Conservation (phyloP, 2,329 filamentous ascomycete species). For the Ambrosiella cleistominuta region DNA sequence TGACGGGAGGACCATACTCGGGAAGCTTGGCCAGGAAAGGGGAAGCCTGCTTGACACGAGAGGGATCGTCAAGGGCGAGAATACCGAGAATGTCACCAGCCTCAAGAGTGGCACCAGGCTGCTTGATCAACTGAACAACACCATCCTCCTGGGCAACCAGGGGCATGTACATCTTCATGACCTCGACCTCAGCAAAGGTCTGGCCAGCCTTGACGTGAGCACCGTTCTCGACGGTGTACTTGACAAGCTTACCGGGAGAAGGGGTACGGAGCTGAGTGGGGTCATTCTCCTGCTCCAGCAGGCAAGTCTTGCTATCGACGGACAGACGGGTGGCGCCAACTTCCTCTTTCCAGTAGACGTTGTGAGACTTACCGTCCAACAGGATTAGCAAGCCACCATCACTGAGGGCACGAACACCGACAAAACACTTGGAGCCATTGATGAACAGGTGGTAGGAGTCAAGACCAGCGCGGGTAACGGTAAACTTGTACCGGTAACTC, state of each 20-base stretch:
- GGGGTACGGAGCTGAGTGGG: constrained; percentile 91
- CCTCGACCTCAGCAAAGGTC: constrained; percentile 90
- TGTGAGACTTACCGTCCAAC: constrained; percentile 84
- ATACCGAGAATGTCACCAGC: constrained; percentile 98
- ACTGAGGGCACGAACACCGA: constrained; percentile 80
- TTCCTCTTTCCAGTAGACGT: constrained; percentile 99
- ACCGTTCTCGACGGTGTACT: constrained; percentile 91
- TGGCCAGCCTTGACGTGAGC: constrained; percentile 84
- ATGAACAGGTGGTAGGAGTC: constrained; percentile 98
- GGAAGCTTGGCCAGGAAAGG: constrained; percentile 85
- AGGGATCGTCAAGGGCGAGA: constrained; percentile 82
- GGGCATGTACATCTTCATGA: constrained; percentile 99
- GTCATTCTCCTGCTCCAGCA: constrained; percentile 97
- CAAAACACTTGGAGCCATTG: constrained; percentile 90
- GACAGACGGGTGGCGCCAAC: constrained; percentile 88
- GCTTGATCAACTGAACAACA: constrained; percentile 95
- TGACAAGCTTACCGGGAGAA: constrained; percentile 92
- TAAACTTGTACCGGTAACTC: constrained; percentile 92
- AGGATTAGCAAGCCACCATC: constrained; percentile 88
- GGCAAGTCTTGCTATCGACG: constrained; percentile 93
- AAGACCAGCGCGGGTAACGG: constrained; percentile 73
- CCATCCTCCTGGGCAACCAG: constrained; percentile 87
- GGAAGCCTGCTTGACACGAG: constrained; percentile 89
- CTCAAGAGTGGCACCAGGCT: constrained; percentile 92
- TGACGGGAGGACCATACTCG: constrained; percentile 65